phyloP scores from a whole-genome alignment of 306 rosid genomes.

The Prosopis cineraria region DNA sequence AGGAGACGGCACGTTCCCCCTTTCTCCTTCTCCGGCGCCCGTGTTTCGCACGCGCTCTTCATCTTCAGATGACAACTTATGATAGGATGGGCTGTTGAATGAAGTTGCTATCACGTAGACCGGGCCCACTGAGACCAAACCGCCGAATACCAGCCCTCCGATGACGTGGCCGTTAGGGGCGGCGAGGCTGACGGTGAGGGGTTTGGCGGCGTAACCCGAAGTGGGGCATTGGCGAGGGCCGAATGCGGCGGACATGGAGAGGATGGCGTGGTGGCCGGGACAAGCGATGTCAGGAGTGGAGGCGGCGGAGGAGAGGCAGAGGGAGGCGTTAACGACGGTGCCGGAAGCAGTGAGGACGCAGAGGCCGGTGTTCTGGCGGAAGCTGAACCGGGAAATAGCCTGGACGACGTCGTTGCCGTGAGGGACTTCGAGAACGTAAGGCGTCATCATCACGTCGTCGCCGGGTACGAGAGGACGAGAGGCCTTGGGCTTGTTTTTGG shows the following conservation, averaged over 20 bases:
- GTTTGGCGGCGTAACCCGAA: constrained; percentile 36
- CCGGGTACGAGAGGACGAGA: constrained; percentile 44
- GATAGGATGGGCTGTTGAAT: constrained; percentile 65
- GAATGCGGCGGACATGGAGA: constrained; percentile 72
- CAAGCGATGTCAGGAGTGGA: constrained; percentile 55
- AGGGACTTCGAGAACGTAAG: constrained; percentile 68
- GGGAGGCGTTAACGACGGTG: constrained; percentile 62
- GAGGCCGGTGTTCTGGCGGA: constrained; percentile 58
- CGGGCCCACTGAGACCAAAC: constrained; percentile 55
- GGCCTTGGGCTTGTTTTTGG: constrained; percentile 78
- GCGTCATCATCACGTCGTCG: constrained; percentile 66
- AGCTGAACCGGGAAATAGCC: constrained; percentile 61
- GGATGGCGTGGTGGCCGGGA: constrained; percentile 67
- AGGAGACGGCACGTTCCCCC: constrained; percentile 38
- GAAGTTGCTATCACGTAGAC: constrained; percentile 68
- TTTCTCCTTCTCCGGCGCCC: constrained; percentile 39
- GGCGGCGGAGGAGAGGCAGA: constrained; percentile 54
- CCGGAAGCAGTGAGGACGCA: constrained; percentile 72
- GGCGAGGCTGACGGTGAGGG: constrained; percentile 54
- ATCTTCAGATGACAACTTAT: constrained; percentile 55
- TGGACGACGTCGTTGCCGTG: constrained; percentile 71
- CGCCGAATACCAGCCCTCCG: constrained; percentile 67
- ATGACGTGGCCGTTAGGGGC: constrained; percentile 82
- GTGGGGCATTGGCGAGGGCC: constrained; percentile 36
- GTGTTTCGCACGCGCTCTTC: constrained; percentile 45